Evolutionary conservation across 2,329 filamentous ascomycete genomes (phyloP).

Genomic region (Ceratocystis variospora): DNA sequence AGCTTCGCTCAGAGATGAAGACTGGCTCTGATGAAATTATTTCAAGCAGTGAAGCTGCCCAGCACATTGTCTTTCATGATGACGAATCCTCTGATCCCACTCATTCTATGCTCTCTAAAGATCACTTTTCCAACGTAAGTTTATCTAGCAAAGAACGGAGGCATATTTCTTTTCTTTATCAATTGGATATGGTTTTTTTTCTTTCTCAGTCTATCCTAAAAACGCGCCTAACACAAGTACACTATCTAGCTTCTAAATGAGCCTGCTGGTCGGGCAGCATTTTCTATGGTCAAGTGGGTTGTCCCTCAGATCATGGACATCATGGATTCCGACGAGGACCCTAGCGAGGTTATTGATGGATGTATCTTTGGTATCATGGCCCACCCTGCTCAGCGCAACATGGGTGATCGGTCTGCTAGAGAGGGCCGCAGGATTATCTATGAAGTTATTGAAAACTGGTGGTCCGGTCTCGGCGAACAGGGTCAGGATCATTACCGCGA

Average conservation of each 20-base stretch:
- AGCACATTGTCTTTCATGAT: slow-evolving; percentile 75
- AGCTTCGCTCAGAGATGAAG: slow-evolving; percentile 75
- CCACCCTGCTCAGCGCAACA: slow-evolving; percentile 64
- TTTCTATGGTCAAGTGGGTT: slow-evolving; percentile 65
- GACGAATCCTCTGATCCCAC: slow-evolving; percentile 68
- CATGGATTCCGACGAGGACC: slow-evolving; percentile 67
- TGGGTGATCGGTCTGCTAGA: slow-evolving; percentile 53
- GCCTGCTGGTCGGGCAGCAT: slow-evolving; percentile 69
- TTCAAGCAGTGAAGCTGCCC: slow-evolving; percentile 66
- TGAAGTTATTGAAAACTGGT: slow-evolving; percentile 69
- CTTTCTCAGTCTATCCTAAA: not conserved
- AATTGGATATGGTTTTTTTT: not conserved
- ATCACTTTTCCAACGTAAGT: slow-evolving; percentile 74
- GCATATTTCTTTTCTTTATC: not conserved
- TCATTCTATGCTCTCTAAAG: slow-evolving; percentile 91
- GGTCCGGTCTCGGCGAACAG: slow-evolving; percentile 49
- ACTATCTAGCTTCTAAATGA: slow-evolving; percentile 58
- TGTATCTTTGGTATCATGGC: slow-evolving; percentile 77
- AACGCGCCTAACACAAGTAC: slow-evolving; percentile 13
- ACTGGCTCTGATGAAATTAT: slow-evolving; percentile 82
- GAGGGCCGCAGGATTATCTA: slow-evolving; percentile 71
- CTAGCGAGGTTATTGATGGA: slow-evolving; percentile 55
- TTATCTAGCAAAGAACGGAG: not conserved
- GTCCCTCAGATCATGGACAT: slow-evolving; percentile 79
- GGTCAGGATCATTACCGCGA: slow-evolving; percentile 54